A percentile compares a stretch with the other conserved stretches of the same genome.
These are phyloP conservation scores for Agroathelia rolfsii DNA, from an alignment of 1,284 basidiomycete genomes.

Conservation along the genomic window DNA sequence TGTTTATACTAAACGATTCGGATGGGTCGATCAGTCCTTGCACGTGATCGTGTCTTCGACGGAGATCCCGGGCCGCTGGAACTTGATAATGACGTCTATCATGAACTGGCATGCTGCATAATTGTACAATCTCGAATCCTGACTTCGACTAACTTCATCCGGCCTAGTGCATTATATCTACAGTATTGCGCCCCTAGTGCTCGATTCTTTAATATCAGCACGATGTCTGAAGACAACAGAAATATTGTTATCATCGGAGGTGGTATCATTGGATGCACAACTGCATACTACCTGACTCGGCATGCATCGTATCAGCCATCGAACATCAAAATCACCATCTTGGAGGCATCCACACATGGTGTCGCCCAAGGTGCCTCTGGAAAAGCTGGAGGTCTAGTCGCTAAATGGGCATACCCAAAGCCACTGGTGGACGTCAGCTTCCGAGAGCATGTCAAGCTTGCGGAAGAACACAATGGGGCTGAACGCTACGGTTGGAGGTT, in stretches of 20 bases:
- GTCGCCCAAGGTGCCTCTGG: slow-evolving; percentile 74
- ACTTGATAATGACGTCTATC: too few species aligned
- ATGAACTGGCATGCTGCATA: too few species aligned
- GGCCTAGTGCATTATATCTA: too few species aligned
- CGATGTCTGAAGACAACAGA: too few species aligned
- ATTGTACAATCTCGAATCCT: too few species aligned
- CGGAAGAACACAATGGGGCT: slow-evolving; percentile 61
- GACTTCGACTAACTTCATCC: too few species aligned
- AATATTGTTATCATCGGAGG: slow-evolving; percentile 35
- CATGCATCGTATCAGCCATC: slow-evolving; percentile 37
- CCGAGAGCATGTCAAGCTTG: slow-evolving; percentile 69
- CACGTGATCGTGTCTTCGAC: too few species aligned
- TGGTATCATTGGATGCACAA: slow-evolving; percentile 80
- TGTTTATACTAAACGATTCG: too few species aligned
- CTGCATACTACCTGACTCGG: slow-evolving; percentile 71
- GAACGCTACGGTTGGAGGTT: slow-evolving; percentile 79
- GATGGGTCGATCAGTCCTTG: too few species aligned
- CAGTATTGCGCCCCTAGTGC: too few species aligned
- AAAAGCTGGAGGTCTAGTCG: slow-evolving; percentile 89
- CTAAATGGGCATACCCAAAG: slow-evolving; percentile 69
- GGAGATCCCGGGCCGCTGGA: too few species aligned
- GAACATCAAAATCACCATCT: slow-evolving; percentile 44
- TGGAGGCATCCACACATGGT: slow-evolving; percentile 70
- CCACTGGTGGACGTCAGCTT: slow-evolving; percentile 79
- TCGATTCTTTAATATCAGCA: too few species aligned